A percentile compares a stretch with the other conserved stretches of the same genome.
These are phyloP conservation scores for Phytophthora colocasiae DNA, from an alignment of 352 stramenopile species.

Conservation along the genomic window DNA sequence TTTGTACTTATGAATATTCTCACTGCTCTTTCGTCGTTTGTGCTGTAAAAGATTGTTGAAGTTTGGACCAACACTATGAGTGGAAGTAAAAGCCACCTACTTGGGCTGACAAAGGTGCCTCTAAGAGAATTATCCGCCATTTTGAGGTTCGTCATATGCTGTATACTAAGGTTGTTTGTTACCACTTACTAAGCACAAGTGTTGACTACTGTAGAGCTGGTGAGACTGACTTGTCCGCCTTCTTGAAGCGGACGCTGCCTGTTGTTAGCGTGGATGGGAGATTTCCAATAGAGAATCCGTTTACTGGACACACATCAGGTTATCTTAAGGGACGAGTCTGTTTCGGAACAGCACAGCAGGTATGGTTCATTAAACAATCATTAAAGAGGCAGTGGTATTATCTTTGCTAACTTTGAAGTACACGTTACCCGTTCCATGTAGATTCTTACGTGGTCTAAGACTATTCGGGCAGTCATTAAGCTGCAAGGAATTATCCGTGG, in stretches of 20 bases:
- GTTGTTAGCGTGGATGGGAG: constrained; percentile 40
- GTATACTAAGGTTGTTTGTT: neutral
- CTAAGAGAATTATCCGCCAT: constrained; percentile 27
- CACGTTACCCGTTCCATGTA: neutral
- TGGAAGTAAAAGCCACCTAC: constrained; percentile 23
- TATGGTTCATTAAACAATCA: constrained; percentile 16
- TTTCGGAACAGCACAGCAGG: constrained; percentile 64
- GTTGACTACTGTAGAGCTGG: neutral
- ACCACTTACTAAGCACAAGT: no score
- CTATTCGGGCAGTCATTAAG: constrained; percentile 16
- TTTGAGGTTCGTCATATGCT: constrained; percentile 34
- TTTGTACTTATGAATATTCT: neutral
- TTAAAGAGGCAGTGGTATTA: no score
- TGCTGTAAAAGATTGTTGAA: constrained; percentile 47
- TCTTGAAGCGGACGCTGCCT: constrained; percentile 19
- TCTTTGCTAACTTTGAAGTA: neutral
- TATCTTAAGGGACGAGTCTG: constrained; percentile 43
- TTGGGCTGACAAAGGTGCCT: constrained; percentile 48
- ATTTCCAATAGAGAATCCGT: constrained; percentile 55
- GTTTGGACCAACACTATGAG: constrained; percentile 34
- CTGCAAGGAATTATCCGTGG: constrained; percentile 14
- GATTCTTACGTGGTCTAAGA: constrained; percentile 14
- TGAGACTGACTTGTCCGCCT: neutral
- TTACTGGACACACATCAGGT: constrained; percentile 44
- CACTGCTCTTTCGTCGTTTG: neutral